phyloP scores from a whole-genome alignment of 2,329 filamentous ascomycete genomes.

The Xylariaceae sp. region DNA sequence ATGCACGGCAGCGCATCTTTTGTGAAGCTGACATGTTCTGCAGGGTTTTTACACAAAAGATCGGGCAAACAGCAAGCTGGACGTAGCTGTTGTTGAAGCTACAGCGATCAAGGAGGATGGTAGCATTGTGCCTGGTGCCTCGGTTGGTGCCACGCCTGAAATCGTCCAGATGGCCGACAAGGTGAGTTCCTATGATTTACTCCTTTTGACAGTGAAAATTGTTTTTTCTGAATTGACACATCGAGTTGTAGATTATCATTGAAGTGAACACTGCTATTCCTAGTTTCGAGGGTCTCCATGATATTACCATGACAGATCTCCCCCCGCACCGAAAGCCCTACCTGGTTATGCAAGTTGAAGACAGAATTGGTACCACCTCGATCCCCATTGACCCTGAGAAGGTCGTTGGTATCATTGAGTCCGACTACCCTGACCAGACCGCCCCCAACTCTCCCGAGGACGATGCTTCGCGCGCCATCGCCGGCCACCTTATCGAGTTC shows the following conservation, averaged over 20 bases:
- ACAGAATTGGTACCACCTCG: conserved; percentile 76
- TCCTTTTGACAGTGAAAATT: not conserved
- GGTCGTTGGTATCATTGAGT: conserved; percentile 79
- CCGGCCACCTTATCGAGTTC: conserved; percentile 72
- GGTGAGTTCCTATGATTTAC: conserved; percentile 32
- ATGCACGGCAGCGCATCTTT: not conserved
- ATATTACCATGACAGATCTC: conserved; percentile 83
- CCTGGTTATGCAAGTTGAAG: conserved; percentile 77
- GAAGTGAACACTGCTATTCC: conserved; percentile 86
- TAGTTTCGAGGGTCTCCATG: conserved; percentile 81
- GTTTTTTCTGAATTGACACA: not conserved
- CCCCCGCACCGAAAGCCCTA: conserved; percentile 79
- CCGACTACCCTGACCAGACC: conserved; percentile 73
- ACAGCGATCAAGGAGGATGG: conserved; percentile 84
- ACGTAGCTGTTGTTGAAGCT: conserved; percentile 81
- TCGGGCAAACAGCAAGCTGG: conserved; percentile 65
- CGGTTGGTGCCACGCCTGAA: conserved; percentile 79
- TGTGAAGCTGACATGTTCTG: conserved; percentile 10
- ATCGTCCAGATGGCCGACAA: conserved; percentile 89
- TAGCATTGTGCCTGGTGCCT: conserved; percentile 81
- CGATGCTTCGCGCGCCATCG: conserved; percentile 66
- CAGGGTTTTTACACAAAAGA: conserved; percentile 80
- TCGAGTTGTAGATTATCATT: conserved; percentile 60
- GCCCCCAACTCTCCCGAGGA: conserved; percentile 72
- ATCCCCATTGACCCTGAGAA: conserved; percentile 81